Base-by-base conservation (phyloP, 495 filamentous ascomycete genomes). In the Chaetomidium leptoderma region DNA sequence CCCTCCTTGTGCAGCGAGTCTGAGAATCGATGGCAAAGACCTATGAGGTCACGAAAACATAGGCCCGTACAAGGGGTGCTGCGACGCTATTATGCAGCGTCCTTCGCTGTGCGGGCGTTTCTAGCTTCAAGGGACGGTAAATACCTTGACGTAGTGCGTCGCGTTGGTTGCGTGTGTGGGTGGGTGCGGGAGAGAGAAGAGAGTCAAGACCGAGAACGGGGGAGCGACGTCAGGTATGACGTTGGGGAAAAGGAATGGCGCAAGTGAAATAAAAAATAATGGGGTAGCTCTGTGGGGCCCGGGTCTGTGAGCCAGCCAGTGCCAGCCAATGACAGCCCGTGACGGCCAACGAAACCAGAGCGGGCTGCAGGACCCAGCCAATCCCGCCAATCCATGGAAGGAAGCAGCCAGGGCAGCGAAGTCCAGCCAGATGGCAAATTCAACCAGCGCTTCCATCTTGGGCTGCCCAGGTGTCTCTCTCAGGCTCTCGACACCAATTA, bases 211-310 rank as follows among this genome's bases (percentile, higher is more conserved):
- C 51, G 55, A 59, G 59, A 65, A 66, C 64, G 60, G 60, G 59
- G 60, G 60, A 53, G 43, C 60, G 69, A 72, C 69, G 69, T 72
- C 69, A 72, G 69, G 69, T 70, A 72, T 72, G 69, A 72, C 69
- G 69, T 71, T 68, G 26, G 65, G 66, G 62, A 64, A 70, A 69
- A 63, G 60, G 60, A 61, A 66, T 64, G 69, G 69, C 69, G 69
- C 67, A 63, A 68, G 65, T 56, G 57, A 63, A 63, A 63, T 58
- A 68, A 66, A 58, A 66, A 68, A 66, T 61, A 63, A 62, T 66
- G 67, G 67, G 63, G 59, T 59, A 46, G 29, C 37, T 37, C n/a
- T 30, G 44, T 49, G 44, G 55, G 55, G 23, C 36, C 16, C 26
- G 27, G n/a, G 55, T 51, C 46, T 30, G 45, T 43, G 55, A 26